Conservation (phyloP, 1,284 basidiomycete genomes). For the Apiotrichum siamense region DNA sequence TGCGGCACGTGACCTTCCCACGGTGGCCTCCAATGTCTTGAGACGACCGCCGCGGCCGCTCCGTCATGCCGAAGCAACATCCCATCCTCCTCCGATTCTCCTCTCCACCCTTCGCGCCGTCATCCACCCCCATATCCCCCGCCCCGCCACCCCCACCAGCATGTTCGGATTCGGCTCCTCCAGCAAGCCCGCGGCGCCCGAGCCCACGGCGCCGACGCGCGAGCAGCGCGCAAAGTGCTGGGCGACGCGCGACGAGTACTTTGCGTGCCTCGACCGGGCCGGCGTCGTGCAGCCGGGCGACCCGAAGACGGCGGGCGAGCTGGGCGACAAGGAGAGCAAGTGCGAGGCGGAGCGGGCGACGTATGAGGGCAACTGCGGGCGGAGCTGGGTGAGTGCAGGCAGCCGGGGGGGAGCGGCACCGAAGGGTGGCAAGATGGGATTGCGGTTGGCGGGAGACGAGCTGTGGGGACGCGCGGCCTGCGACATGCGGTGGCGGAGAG, state of each 20-base stretch:
- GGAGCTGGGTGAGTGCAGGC: slow-evolving; percentile 46
- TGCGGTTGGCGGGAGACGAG: too few species aligned
- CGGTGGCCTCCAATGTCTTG: too few species aligned
- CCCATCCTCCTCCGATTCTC: not conserved
- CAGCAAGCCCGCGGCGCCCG: not conserved
- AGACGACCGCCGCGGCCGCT: too few species aligned
- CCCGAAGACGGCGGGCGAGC: slow-evolving; percentile 30
- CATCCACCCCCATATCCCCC: not conserved
- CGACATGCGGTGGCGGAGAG: too few species aligned
- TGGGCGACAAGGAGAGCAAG: slow-evolving; percentile 17
- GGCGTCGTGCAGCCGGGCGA: slow-evolving; percentile 36
- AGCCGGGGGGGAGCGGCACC: not conserved
- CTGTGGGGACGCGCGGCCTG: too few species aligned
- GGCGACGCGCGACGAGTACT: slow-evolving; percentile 46
- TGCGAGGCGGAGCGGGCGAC: slow-evolving; percentile 36
- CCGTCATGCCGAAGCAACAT: too few species aligned
- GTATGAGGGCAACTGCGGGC: slow-evolving; percentile 45
- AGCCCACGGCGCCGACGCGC: slow-evolving; percentile 38
- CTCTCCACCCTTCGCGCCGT: not conserved
- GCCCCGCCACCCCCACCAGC: not conserved
- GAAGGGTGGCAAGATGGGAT: too few species aligned
- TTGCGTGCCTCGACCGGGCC: slow-evolving; percentile 45
- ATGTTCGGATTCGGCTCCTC: slow-evolving; percentile 10
- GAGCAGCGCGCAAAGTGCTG: slow-evolving; percentile 47
- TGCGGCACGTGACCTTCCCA: too few species aligned